These are phyloP conservation scores for Leishmania mexicana DNA, from an alignment of 208 protist genomes.

Conservation along the genomic window DNA sequence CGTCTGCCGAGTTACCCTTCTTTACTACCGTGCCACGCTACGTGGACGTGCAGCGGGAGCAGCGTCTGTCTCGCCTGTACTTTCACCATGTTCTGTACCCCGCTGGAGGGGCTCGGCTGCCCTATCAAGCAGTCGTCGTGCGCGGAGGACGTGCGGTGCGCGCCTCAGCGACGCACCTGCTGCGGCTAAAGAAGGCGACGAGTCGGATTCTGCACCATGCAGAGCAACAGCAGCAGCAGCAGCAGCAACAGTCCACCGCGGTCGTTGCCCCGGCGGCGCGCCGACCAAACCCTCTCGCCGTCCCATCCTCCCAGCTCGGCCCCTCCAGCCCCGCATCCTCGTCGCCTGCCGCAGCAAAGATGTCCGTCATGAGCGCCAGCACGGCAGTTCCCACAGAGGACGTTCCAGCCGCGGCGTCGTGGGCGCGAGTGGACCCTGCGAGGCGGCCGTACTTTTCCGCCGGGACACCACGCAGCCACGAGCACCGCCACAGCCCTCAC, in stretches of 20 bases:
- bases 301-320: slow-evolving; percentile 32
- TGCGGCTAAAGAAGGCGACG: not conserved
- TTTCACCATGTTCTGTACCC: slow-evolving; percentile 87
- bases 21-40: slow-evolving; percentile 72
- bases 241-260: not conserved
- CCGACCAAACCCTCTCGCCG: slow-evolving; percentile 34
- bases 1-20: slow-evolving; percentile 38
- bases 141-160: slow-evolving; percentile 58
- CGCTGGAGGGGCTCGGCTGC: slow-evolving; percentile 59
- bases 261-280: not conserved
- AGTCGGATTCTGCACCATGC: not conserved
- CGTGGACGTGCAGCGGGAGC: slow-evolving; percentile 53
- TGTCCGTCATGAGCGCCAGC: not conserved
- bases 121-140: slow-evolving; percentile 75
- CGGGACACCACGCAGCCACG: not conserved
- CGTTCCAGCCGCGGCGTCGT: slow-evolving; percentile 20
- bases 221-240: not conserved
- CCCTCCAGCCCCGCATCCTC: not conserved
- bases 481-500: not conserved
- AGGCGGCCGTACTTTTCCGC: slow-evolving; percentile 31
- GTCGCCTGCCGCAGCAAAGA: not conserved
- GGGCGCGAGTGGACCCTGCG: slow-evolving; percentile 33
- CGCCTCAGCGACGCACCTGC: slow-evolving; percentile 11
- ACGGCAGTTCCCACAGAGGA: slow-evolving; percentile 1
- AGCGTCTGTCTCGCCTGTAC: slow-evolving; percentile 70